Evolutionary conservation across 1,139 yeast genomes (phyloP).

Genomic region (Blastobotrys malaysiensis): DNA sequence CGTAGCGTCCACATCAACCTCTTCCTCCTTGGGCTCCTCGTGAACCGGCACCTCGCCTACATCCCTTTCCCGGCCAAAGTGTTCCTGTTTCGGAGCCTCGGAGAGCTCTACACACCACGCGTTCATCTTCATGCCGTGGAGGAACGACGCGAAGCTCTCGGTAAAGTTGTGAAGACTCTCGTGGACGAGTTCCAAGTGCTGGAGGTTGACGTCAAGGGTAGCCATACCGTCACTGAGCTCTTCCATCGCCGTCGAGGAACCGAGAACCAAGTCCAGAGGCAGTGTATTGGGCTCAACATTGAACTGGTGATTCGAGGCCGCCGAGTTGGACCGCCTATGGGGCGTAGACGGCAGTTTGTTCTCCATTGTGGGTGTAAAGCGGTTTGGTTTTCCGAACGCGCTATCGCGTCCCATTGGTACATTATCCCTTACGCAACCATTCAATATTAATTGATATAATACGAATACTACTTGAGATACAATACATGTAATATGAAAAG

Average conservation of each 20-base stretch:
- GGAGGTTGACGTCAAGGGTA: conserved; percentile 50
- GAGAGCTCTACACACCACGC: conserved; percentile 66
- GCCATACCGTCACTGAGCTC: conserved; percentile 50
- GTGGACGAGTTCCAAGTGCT: conserved; percentile 45
- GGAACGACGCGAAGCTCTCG: conserved; percentile 58
- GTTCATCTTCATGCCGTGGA: conserved; percentile 59
- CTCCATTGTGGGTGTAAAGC: no score
- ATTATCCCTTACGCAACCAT: no score
- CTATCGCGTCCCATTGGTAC: no score
- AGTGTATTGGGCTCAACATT: conserved; percentile 17
- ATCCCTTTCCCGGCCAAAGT: conserved; percentile 22
- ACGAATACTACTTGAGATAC: no score
- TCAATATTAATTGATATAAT: no score
- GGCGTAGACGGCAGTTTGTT: conserved; percentile 25
- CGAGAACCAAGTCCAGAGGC: conserved; percentile 23
- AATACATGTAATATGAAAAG: no score
- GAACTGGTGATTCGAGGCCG: conserved; percentile 22
- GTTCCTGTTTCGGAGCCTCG: conserved; percentile 38
- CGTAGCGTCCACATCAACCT: conserved; percentile 11
- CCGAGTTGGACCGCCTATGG: conserved; percentile 24
- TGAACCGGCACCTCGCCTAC: conserved; percentile 1
- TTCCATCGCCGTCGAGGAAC: conserved; percentile 22
- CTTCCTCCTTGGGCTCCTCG: conserved; percentile 6
- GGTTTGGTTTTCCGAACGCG: no score
- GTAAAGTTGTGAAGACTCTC: conserved; percentile 49